A percentile compares a stretch with the other conserved stretches of the same genome.
Conservation (phyloP, 352 stramenopile genomes). For the Phytophthora pinifolia region DNA sequence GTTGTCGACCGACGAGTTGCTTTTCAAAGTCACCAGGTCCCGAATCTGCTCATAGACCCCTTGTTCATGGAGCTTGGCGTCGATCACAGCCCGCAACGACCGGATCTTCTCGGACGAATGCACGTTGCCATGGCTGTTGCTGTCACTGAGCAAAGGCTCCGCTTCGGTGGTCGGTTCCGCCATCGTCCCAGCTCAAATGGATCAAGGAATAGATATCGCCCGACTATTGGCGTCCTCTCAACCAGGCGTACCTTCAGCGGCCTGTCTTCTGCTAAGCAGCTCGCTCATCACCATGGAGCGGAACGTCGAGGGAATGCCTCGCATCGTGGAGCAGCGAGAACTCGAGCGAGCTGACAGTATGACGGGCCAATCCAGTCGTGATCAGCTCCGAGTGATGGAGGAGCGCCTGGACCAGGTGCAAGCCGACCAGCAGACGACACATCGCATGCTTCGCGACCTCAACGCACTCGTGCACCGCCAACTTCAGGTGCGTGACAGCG, state of each 20-base stretch:
- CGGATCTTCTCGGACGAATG: constrained; percentile 40
- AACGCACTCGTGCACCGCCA: constrained; percentile 50
- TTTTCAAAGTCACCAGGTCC: constrained; percentile 48
- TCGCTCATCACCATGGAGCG: constrained; percentile 11
- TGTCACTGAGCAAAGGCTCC: constrained; percentile 3
- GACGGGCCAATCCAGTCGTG: neutral
- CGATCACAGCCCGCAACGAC: constrained; percentile 59
- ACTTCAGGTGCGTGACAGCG: constrained; percentile 31
- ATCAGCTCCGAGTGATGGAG: constrained; percentile 32
- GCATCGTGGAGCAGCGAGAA: constrained; percentile 13
- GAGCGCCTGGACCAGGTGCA: constrained; percentile 46
- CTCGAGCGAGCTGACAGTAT: neutral
- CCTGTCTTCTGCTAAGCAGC: neutral
- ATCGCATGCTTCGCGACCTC: constrained; percentile 55
- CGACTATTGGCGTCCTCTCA: constrained; percentile 5
- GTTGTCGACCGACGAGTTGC: neutral
- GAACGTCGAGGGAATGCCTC: constrained; percentile 9
- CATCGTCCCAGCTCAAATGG: constrained; percentile 9
- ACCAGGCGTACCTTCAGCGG: neutral
- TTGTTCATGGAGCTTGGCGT: constrained; percentile 74
- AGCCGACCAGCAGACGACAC: constrained; percentile 37
- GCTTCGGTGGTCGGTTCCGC: constrained; percentile 13
- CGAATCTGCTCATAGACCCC: constrained; percentile 79
- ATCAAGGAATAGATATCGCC: constrained; percentile 21
- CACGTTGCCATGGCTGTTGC: neutral